phyloP scores from a whole-genome alignment of 371 early-diverging fungal species.

The Syncephalis plumigaleata region DNA sequence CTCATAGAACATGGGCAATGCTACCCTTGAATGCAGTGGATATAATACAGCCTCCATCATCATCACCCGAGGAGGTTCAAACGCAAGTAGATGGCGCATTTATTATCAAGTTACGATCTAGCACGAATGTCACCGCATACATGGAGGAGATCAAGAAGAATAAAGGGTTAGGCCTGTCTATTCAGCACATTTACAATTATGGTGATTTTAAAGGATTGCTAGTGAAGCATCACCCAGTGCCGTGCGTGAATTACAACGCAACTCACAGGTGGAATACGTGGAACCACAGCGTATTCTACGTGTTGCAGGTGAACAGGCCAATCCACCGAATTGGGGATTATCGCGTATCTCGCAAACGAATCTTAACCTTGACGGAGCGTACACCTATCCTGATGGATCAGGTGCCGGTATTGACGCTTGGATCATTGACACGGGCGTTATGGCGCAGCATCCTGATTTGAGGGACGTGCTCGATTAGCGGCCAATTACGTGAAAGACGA shows the following conservation, averaged over 20 bases:
- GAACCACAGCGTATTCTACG: constrained; percentile 10
- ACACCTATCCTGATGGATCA: constrained; percentile 1
- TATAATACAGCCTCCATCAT: too few relatives aligned
- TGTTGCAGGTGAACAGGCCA: constrained; percentile 7
- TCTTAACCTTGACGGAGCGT: background rate
- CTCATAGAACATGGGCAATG: too few relatives aligned
- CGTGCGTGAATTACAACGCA: background rate
- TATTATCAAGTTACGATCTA: too few relatives aligned
- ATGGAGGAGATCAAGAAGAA: too few relatives aligned
- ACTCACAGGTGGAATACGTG: constrained; percentile 10
- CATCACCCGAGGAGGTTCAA: too few relatives aligned
- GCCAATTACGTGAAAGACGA: constrained; percentile 13
- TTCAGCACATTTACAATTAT: too few relatives aligned
- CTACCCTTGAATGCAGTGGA: too few relatives aligned
- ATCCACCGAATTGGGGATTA: constrained; percentile 13
- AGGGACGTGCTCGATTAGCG: constrained; percentile 65
- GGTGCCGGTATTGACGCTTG: constrained; percentile 20
- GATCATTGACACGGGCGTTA: constrained; percentile 28
- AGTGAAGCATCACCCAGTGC: too few relatives aligned
- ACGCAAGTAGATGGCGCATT: too few relatives aligned
- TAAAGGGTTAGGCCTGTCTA: too few relatives aligned
- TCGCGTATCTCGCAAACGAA: constrained; percentile 6
- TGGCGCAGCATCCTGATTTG: constrained; percentile 45
- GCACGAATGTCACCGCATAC: too few relatives aligned
- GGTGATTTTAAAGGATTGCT: too few relatives aligned